Conservation (phyloP, 2,329 filamentous ascomycete genomes). For the Colletotrichum horii region DNA sequence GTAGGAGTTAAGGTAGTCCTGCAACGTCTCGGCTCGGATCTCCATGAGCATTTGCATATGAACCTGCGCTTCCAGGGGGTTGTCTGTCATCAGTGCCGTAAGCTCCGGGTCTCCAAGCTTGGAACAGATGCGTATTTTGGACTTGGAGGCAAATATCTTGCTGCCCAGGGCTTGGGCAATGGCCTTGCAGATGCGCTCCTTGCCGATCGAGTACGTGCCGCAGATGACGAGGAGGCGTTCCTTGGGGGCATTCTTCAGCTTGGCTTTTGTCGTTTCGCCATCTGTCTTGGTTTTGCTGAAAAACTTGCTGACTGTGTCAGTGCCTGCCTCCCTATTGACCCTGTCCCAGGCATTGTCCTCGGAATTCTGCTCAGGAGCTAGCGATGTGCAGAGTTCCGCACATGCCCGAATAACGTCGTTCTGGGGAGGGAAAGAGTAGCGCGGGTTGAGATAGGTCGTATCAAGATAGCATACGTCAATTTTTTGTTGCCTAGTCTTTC, state of each 20-base stretch:
- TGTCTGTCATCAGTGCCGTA: conserved; percentile 73
- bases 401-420: conserved; percentile 86
- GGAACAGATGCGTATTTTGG: conserved; percentile 83
- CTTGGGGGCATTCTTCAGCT: conserved; percentile 27
- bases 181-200: conserved; percentile 92
- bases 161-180: conserved; percentile 85
- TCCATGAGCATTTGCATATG: conserved; percentile 98
- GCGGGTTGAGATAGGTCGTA: conserved; percentile 94
- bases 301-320: conserved; percentile 57
- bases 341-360: conserved; percentile 53
- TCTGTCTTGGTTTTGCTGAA: conserved; percentile 45
- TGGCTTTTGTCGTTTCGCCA: conserved; percentile 32
- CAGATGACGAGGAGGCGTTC: conserved; percentile 86
- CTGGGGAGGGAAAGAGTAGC: conserved; percentile 92
- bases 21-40: conserved; percentile 87
- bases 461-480: conserved; percentile 97
- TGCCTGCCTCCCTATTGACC: conserved; percentile 45
- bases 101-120: conserved; percentile 89
- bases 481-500: conserved; percentile 78
- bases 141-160: conserved; percentile 86
- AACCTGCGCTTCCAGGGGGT: conserved; percentile 87
- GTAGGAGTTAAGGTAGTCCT: conserved; percentile 84
- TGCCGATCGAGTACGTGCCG: conserved; percentile 97
- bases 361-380: conserved; percentile 67
- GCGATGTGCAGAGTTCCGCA: conserved; percentile 82